Evolutionary conservation across 345 rosid species (phyloP).

Genomic region (Camelina laxa): DNA sequence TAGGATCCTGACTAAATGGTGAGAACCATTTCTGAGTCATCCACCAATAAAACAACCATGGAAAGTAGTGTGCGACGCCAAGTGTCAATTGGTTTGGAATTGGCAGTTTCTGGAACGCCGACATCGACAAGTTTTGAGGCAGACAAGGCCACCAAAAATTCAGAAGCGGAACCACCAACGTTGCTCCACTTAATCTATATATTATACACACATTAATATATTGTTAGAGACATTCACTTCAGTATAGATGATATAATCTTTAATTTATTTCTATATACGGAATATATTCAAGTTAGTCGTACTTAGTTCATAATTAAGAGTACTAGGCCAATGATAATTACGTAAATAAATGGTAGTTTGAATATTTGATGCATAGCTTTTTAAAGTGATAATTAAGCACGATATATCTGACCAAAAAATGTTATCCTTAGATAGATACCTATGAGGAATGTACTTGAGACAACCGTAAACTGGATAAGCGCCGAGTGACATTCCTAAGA

Average conservation of each 20-base stretch:
- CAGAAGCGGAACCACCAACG: slow-evolving; percentile 76
- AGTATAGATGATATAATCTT: not conserved
- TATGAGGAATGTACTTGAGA: slow-evolving; percentile 75
- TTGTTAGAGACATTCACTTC: not conserved
- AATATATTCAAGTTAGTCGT: not conserved
- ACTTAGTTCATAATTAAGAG: not conserved
- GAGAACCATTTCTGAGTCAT: slow-evolving; percentile 83
- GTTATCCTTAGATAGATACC: slow-evolving; percentile 51
- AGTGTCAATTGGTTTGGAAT: slow-evolving; percentile 51
- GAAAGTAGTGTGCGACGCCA: slow-evolving; percentile 65
- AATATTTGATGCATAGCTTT: no score
- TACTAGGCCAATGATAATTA: not conserved
- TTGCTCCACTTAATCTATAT: slow-evolving; percentile 59
- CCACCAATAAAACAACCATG: slow-evolving; percentile 91
- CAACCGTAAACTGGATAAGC: slow-evolving; percentile 71
- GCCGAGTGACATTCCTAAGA: slow-evolving; percentile 84
- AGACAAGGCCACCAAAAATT: slow-evolving; percentile 84
- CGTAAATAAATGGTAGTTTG: no score
- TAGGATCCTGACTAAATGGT: slow-evolving; percentile 50
- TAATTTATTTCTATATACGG: not conserved
- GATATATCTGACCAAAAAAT: no score
- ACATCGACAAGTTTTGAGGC: slow-evolving; percentile 53
- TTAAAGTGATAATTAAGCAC: no score
- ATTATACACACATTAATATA: not conserved
- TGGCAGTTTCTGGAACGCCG: slow-evolving; percentile 49